These are phyloP conservation scores for Combretum micranthum DNA, from an alignment of 345 rosid species.

Conservation along the genomic window DNA sequence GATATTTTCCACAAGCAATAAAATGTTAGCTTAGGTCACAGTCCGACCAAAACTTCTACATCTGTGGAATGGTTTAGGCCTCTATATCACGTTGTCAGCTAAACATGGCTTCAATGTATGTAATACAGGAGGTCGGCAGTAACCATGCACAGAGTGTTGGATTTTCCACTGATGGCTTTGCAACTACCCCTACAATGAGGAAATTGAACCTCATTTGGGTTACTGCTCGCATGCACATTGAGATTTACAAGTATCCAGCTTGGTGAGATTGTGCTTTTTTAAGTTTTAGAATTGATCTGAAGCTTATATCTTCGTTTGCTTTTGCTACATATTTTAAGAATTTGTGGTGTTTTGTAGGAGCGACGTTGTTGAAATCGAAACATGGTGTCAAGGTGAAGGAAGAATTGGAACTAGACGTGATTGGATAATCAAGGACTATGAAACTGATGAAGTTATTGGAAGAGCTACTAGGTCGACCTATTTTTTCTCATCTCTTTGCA, in stretches of 20 bases:
- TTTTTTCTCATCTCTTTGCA: neutral
- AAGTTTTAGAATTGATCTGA: neutral
- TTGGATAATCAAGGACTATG: conserved; percentile 68
- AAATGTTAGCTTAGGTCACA: too few relatives aligned
- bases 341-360: conserved; percentile 44
- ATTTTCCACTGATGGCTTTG: conserved; percentile 89
- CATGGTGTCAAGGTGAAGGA: conserved; percentile 95
- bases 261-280: conserved; percentile 40
- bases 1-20: too few relatives aligned
- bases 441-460: conserved; percentile 71
- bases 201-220: conserved; percentile 99
- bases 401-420: conserved; percentile 96
- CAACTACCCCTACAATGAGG: conserved; percentile 76
- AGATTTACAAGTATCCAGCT: conserved; percentile 85
- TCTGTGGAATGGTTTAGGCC: too few relatives aligned
- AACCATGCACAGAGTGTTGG: conserved; percentile 91
- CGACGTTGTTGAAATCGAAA: conserved; percentile 92
- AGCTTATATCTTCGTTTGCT: neutral
- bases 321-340: neutral
- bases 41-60: too few relatives aligned
- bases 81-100: too few relatives aligned
- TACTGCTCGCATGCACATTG: conserved; percentile 97
- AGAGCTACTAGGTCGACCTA: conserved; percentile 75
- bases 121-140: conserved; percentile 78
- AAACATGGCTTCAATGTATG: neutral